Base-by-base conservation (phyloP, 352 stramenopile species). In the Halophytophthora batemanensis region DNA sequence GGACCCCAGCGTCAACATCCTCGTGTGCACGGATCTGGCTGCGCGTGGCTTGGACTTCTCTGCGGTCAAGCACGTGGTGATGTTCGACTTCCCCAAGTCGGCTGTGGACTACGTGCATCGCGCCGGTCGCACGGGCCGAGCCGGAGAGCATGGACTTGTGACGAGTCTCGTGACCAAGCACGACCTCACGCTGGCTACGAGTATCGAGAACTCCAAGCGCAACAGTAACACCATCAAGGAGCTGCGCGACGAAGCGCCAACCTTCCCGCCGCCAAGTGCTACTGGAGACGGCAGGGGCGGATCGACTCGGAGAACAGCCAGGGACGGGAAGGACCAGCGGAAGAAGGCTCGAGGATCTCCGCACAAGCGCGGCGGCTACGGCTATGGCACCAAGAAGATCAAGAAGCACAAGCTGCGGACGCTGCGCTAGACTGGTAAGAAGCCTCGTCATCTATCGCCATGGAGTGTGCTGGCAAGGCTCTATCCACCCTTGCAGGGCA, bases 81-180 rank as follows among this genome's bases (percentile, higher is more conserved):
- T 98, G 69, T 87, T 97, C 39, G 90, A 98, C 66, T 98, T 98
- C 57, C 92, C 94, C 0, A 75, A 76, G 23, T 95, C 88, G 37
- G 90, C 94, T 17, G 91, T 98, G 18, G 77, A 96, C 62, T 96
- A 98, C 72, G 83, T 98, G 41, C 95, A 98, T 72, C 87, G 95
- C 19, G 83, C 81, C 25, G 83, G 83, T 5, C 77, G 82, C 18
- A 88, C 82, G 0, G 82, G 82, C 1, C 65, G 82, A 41, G 80
- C 77, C 3, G 77, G 79, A 0, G 71, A 80, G 38, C 43, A 54
- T 13, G 82, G 82, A 13, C 69, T 79, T 22, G 79, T 93, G 22
- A 90, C 80, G 17, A 90, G 77, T 33, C 65, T 93, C 17, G 73
- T 93, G 7, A 90, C 80, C 22, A 87, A 87, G 42, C 69, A 81